Conservation (phyloP, 1,284 basidiomycete species). For the Cutaneotrichosporon spelunceum region DNA sequence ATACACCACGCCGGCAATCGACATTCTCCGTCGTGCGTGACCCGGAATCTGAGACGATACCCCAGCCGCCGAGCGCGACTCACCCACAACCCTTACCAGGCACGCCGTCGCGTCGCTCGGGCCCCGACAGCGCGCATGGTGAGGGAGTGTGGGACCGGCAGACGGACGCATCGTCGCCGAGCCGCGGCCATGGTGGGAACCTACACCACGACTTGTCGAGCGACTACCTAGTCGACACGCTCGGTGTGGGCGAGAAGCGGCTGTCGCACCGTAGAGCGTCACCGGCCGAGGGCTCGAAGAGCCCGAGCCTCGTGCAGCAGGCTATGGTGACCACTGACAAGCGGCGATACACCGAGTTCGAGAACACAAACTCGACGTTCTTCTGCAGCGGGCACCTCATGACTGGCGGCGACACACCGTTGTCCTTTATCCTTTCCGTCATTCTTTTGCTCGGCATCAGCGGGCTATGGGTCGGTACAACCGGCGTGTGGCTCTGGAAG, state of each 20-base stretch:
- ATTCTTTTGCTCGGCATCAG: constrained; percentile 63
- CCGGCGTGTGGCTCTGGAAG: constrained; percentile 80
- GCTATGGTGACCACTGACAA: constrained; percentile 3
- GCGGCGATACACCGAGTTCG: constrained; percentile 61
- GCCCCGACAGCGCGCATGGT: background rate
- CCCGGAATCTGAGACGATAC: constrained; percentile 5
- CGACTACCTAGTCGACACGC: constrained; percentile 21
- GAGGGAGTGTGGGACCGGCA: constrained; percentile 16
- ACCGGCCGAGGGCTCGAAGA: constrained; percentile 6
- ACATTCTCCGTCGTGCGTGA: background rate
- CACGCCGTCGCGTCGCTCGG: background rate
- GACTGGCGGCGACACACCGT: constrained; percentile 77
- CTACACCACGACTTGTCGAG: constrained; percentile 21
- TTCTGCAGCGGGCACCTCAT: constrained; percentile 67
- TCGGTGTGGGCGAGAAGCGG: constrained; percentile 13
- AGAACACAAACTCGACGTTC: constrained; percentile 65
- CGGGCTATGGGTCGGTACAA: constrained; percentile 77
- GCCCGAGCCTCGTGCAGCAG: background rate
- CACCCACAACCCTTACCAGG: constrained; percentile 3
- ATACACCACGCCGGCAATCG: background rate
- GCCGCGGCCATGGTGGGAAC: constrained; percentile 5
- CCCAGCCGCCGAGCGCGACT: background rate
- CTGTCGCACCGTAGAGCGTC: background rate
- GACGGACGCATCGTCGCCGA: constrained; percentile 17
- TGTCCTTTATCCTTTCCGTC: constrained; percentile 68